phyloP scores from a whole-genome alignment of 2,329 filamentous ascomycete species.

The Venturia asperata region DNA sequence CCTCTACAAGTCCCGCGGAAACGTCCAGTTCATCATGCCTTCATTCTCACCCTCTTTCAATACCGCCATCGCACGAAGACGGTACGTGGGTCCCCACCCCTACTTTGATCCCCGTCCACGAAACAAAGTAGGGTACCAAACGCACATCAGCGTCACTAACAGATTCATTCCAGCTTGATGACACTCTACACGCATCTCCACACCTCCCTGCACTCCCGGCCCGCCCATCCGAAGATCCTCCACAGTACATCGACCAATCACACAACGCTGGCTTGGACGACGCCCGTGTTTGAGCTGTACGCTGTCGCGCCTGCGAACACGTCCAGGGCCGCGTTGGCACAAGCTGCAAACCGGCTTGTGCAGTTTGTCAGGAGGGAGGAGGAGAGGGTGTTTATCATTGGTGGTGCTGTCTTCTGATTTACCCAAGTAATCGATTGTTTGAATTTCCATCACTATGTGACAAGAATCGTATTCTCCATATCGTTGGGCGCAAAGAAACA shows the following conservation, averaged over 20 bases:
- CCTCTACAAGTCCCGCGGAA: constrained; percentile 86
- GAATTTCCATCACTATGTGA: too few species aligned
- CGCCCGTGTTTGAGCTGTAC: constrained; percentile 87
- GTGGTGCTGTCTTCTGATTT: constrained; percentile 71
- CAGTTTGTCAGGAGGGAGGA: constrained; percentile 91
- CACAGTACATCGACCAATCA: constrained; percentile 69
- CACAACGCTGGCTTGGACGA: constrained; percentile 82
- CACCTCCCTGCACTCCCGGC: constrained; percentile 73
- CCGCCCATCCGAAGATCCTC: constrained; percentile 77
- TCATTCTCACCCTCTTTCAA: constrained; percentile 65
- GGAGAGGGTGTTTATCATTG: constrained; percentile 91
- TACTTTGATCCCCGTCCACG: background rate
- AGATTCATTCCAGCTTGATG: constrained; percentile 47
- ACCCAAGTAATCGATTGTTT: too few species aligned
- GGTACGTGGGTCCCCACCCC: constrained; percentile 34
- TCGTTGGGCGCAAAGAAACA: too few species aligned
- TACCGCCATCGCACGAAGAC: constrained; percentile 53
- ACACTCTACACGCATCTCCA: constrained; percentile 81
- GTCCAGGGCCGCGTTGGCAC: constrained; percentile 59
- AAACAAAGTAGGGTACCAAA: background rate
- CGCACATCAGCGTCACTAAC: background rate
- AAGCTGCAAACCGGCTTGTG: constrained; percentile 80
- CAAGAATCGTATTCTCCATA: too few species aligned
- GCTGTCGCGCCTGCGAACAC: constrained; percentile 75
- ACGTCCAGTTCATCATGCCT: constrained; percentile 94